Conservation (phyloP, 2,329 filamentous ascomycete genomes). For the Aspergillus sp. region DNA sequence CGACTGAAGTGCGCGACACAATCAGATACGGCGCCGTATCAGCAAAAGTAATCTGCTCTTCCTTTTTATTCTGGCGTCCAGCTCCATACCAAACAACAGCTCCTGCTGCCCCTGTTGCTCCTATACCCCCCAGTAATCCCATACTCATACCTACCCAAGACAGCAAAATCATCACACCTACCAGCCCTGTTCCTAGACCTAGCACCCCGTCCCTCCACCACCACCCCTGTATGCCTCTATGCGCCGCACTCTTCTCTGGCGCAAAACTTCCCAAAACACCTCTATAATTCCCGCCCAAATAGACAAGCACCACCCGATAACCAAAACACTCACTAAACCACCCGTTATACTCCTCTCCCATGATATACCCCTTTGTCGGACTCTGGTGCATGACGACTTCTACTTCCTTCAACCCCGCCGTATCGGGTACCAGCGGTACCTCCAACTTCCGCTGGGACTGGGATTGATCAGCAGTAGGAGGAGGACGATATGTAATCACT, state of each 20-base stretch:
- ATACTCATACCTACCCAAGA: constrained; percentile 1
- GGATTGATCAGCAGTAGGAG: constrained; percentile 17
- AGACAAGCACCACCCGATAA: constrained; percentile 62
- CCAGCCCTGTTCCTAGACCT: neutral
- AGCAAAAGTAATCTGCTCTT: constrained; percentile 34
- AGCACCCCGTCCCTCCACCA: neutral
- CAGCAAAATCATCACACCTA: constrained; percentile 12
- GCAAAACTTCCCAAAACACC: constrained; percentile 63
- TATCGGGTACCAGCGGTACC: constrained; percentile 60
- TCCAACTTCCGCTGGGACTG: constrained; percentile 40
- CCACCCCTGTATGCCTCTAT: constrained; percentile 8
- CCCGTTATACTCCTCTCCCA: constrained; percentile 60
- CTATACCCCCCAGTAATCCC: neutral
- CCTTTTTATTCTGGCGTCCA: constrained; percentile 8
- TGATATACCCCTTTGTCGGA: constrained; percentile 60
- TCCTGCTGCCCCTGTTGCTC: constrained; percentile 10
- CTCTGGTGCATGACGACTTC: constrained; percentile 63
- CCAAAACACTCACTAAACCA: constrained; percentile 72
- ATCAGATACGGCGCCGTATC: constrained; percentile 65
- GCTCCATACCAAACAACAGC: constrained; percentile 8
- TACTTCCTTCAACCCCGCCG: constrained; percentile 49
- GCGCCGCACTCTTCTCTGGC: constrained; percentile 41
- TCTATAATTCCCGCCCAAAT: constrained; percentile 64
- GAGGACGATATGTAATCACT: constrained; percentile 43
- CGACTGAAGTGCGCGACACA: constrained; percentile 68